These are phyloP conservation scores for Artemisia tridentata DNA, from an alignment of 129 eudicot species.

Conservation along the genomic window DNA sequence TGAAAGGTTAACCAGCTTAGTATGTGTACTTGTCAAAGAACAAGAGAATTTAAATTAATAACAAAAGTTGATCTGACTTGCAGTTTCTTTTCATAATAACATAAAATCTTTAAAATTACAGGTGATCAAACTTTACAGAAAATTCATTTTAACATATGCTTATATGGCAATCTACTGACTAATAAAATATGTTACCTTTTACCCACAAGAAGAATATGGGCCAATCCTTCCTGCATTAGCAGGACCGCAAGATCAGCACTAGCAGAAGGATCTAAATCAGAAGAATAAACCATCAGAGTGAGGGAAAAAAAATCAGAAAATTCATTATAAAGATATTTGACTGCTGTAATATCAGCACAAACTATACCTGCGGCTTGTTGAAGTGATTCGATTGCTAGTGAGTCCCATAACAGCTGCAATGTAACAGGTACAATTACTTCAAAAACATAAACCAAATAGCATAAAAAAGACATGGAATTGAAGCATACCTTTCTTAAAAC, in stretches of 20 bases:
- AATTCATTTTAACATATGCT: neutral
- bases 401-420: slow-evolving; percentile 76
- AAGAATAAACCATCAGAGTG: slow-evolving; percentile 19
- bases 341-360: neutral
- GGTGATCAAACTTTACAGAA: too few species aligned
- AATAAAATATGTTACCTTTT: slow-evolving; percentile 63
- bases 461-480: neutral
- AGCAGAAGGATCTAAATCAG: slow-evolving; percentile 75
- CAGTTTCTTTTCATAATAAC: too few species aligned
- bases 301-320: slow-evolving; percentile 6
- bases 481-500: slow-evolving; percentile 76
- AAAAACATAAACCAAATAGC: neutral
- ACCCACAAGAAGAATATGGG: slow-evolving; percentile 79
- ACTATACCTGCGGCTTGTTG: slow-evolving; percentile 77
- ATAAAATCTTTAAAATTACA: too few species aligned
- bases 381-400: slow-evolving; percentile 70
- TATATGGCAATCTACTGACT: neutral
- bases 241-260: slow-evolving; percentile 96
- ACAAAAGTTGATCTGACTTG: too few species aligned
- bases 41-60: neutral
- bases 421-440: slow-evolving; percentile 9
- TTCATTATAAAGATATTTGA: neutral
- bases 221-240: slow-evolving; percentile 97
- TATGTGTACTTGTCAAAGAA: neutral
- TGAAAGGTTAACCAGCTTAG: slow-evolving; percentile 17